phyloP scores from a whole-genome alignment of 768 basidiomycete species.

The Boletus reticulatus region DNA sequence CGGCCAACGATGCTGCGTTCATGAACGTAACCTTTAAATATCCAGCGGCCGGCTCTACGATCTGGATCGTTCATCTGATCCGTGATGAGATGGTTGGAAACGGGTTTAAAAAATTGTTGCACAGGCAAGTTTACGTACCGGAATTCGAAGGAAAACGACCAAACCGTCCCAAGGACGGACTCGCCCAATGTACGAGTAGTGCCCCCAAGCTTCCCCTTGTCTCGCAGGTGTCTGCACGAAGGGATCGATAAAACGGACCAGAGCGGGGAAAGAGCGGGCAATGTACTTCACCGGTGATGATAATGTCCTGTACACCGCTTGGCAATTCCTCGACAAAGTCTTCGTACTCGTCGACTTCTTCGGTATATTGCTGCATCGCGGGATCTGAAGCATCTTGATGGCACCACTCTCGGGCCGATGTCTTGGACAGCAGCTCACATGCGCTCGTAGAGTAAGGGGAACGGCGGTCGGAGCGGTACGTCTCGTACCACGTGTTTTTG shows the following conservation, averaged over 20 bases:
- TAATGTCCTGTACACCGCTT: constrained; percentile 48
- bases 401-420: constrained; percentile 21
- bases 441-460: constrained; percentile 37
- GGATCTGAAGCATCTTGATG: constrained; percentile 20
- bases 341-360: constrained; percentile 37
- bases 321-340: constrained; percentile 36
- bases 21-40: constrained; percentile 54
- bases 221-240: constrained; percentile 38
- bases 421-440: constrained; percentile 25
- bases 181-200: constrained; percentile 44
- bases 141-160: constrained; percentile 42
- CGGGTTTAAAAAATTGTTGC: background rate
- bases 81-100: constrained; percentile 10
- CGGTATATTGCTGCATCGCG: constrained; percentile 21
- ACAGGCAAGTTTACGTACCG: constrained; percentile 33
- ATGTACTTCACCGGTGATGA: constrained; percentile 51
- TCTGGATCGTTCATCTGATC: constrained; percentile 35
- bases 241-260: background rate
- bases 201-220: constrained; percentile 50
- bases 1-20: constrained; percentile 49
- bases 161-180: constrained; percentile 53
- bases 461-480: constrained; percentile 38
- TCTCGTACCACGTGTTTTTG: constrained; percentile 43
- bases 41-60: constrained; percentile 39
- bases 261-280: background rate